These are phyloP conservation scores for Lupinus albus DNA, from an alignment of 306 rosid species.

Conservation along the genomic window DNA sequence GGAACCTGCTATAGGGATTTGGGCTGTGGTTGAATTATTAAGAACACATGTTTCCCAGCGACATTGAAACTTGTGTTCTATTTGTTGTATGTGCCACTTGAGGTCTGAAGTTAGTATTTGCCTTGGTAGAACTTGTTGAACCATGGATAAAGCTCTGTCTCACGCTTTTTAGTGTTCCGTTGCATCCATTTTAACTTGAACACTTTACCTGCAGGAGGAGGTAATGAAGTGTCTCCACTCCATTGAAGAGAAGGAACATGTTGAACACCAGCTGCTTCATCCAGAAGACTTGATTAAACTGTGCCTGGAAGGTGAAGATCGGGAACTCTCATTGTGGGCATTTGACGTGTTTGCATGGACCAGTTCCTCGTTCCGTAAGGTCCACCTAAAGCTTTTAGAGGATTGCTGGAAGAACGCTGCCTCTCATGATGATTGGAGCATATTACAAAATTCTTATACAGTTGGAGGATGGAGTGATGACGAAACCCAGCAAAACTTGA, in stretches of 20 bases:
- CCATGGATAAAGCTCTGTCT: slow-evolving; percentile 27
- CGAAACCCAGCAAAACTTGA: slow-evolving; percentile 66
- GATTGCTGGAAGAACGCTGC: slow-evolving; percentile 92
- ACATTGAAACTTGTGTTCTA: neutral
- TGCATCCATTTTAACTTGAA: slow-evolving; percentile 33
- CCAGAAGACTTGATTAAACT: slow-evolving; percentile 78
- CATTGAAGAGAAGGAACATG: slow-evolving; percentile 57
- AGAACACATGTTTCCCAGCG: neutral
- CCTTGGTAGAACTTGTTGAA: slow-evolving; percentile 22
- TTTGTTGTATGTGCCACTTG: slow-evolving; percentile 1
- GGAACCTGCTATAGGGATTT: slow-evolving; percentile 7
- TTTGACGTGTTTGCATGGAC: slow-evolving; percentile 90
- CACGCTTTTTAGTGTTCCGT: slow-evolving; percentile 7
- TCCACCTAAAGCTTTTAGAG: slow-evolving; percentile 69
- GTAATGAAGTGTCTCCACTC: slow-evolving; percentile 52
- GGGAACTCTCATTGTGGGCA: slow-evolving; percentile 62
- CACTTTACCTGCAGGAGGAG: slow-evolving; percentile 66
- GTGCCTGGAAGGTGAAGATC: slow-evolving; percentile 66
- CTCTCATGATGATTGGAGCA: slow-evolving; percentile 74
- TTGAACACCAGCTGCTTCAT: slow-evolving; percentile 62
- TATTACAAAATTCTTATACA: slow-evolving; percentile 56
- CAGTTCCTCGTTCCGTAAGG: slow-evolving; percentile 72
- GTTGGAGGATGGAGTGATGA: slow-evolving; percentile 88
- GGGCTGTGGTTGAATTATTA: neutral
- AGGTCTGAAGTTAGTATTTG: slow-evolving; percentile 11